Base-by-base conservation (phyloP, 306 rosid genomes). In the Cicer cuneatum region DNA sequence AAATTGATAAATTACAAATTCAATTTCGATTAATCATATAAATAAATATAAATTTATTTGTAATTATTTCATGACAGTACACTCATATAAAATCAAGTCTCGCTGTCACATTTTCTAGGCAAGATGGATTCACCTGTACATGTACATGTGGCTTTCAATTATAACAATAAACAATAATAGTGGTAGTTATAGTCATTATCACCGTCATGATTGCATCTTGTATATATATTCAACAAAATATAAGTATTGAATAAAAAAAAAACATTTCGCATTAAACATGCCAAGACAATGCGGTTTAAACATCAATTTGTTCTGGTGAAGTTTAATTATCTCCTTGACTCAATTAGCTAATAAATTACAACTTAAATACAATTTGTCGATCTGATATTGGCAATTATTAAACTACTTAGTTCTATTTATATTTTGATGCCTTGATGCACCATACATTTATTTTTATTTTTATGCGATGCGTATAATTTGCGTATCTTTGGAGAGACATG, bases 161-260 rank as follows among this genome's bases (percentile, higher is more conserved):
- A 68, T 74, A 53, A 16, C 33, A 62, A 13, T 33, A 71, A 60
- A 69, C 76, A 29, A 76, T 58, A 75, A n/a, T 62, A 70, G 75
- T 33, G 83, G 72, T 53, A 69, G 83, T 69, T 70, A 76, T 64
- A 12, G 78, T 76, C 85, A 81, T 75, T 79, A 75, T 83, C 81
- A 58, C 46, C 24, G 15, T 69, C 83, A 79, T 79, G 21, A 71
- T 79, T 79, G 69, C 74, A 75, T 71, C 69, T 35, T 39, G 41
- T 45, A 63, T 47, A 19, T 52, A 21, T 38, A 46, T 6, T 41
- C 41, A 10, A 35, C 7, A 16, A 10, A 19, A 2, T 70, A 45
- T 45, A 69, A 14, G 35, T 53, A 42, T 53, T 63, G 11, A 43
- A 63, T 71, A 29, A 19, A 58, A 11, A 75, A 13, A 81, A 70